Base-by-base conservation (phyloP, 2,329 filamentous ascomycete genomes). In the Trichoderma asperellum region DNA sequence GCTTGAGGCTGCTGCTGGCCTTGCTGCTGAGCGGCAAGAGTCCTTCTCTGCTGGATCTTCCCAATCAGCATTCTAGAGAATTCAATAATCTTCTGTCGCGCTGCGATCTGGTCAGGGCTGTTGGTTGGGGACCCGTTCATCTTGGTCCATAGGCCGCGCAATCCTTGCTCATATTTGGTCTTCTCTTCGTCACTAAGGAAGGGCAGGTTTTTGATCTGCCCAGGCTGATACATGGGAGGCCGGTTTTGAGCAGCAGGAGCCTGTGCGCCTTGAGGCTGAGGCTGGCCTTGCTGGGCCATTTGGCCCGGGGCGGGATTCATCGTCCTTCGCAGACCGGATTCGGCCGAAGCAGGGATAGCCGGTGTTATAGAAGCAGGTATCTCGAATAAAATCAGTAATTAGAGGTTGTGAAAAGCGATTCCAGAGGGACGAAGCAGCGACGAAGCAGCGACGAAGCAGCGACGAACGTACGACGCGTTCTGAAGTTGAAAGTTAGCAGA, bases 81-180 rank as follows among this genome's bases (percentile, higher is more conserved):
- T 10, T 90, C 87, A 7, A 80, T 77, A 27, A 91, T 86, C 78
- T 89, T 90, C 52, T 83, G 82, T 71, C 83, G 84, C 0, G 88
- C 87, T 0, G 81, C 79, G 29, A 81, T 76, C 57, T 89, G 83
- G 27, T 85, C 82, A 0, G 74, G 73, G 4, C 85, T 86, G 27
- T 85, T 84, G 1, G 82, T 79, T 0, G 83, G 77, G 0, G 81
- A 78, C 24, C 81, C 83, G 69, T 86, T 83, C 57, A 86, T 83
- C 52, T 86, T 81, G 27, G 79, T 81, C 84, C 87, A 91, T 0
- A 90, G 78, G 1, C 79, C 75, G 11, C 82, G 80, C 0, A 91
- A 79, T 1, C 88, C 88, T 2, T 81, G 77, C 73, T 89, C 87
- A 72, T 89, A 91, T 73, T 88, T 88, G 2, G 73, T 73, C 73